Evolutionary conservation across 257 asterid genomes (phyloP).

Genomic region (Primulina tabacum): DNA sequence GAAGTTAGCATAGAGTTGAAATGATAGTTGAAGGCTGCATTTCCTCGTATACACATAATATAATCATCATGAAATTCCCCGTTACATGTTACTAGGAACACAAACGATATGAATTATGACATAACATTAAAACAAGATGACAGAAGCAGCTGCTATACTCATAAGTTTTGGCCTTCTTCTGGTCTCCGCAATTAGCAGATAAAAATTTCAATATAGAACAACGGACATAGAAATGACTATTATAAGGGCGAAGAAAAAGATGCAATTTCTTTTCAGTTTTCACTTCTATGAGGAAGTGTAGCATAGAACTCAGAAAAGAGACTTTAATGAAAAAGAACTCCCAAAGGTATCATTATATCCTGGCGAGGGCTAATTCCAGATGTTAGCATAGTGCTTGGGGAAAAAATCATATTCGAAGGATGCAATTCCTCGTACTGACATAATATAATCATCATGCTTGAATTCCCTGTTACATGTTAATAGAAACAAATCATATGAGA

Average conservation of each 20-base stretch:
- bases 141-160: constrained; percentile 73
- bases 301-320: neutral
- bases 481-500: neutral
- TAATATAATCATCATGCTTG: neutral
- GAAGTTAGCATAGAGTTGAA: neutral
- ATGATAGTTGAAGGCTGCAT: neutral
- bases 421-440: neutral
- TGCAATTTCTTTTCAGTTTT: neutral
- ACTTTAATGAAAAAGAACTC: neutral
- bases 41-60: neutral
- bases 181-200: constrained; percentile 51
- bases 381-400: neutral
- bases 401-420: neutral
- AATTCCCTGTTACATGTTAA: neutral
- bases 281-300: neutral
- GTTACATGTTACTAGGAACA: neutral
- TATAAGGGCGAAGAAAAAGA: neutral
- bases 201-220: constrained; percentile 1
- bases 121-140: neutral
- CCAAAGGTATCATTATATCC: neutral
- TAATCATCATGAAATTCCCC: neutral
- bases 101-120: neutral
- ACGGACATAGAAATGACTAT: neutral
- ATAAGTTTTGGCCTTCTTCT: constrained; percentile 75
- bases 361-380: neutral